Evolutionary conservation across 768 basidiomycete genomes (phyloP), one percentile per base, ranked within the genome.

Genomic region (Trametes villosa): DNA sequence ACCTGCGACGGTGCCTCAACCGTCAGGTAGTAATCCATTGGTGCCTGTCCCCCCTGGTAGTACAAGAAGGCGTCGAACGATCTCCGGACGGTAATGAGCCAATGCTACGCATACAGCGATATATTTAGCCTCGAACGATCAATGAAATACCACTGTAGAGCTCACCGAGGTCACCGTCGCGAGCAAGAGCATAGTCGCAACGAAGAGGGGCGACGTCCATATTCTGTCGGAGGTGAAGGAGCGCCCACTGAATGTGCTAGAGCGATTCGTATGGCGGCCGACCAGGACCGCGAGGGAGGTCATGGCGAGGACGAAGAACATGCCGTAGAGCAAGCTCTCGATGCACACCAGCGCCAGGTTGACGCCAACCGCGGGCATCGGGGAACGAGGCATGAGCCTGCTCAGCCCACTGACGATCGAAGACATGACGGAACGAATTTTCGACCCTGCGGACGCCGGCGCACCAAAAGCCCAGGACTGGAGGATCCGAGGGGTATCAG

Each of bases 261-360:
- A 57, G 46, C 55, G 55, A 34, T 57, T 57, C 13, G 17, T 48
- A 26, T 57, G 45, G 36, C 55, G 55, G 46, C 55, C 55, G 34
- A 57, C 55, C 26, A 57, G 45, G 46, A 57, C 55, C 55, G 55
- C 55, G 55, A 57, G 55, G 34, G 55, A 57, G 31, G 55, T 57
- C 36, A 57, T 57, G 18, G 55, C 55, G 46, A 57, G 55, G 26
- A 57, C 55, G 36, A 57, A 48, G 55, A 57, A 57, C 30, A 57
- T 57, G 15, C 55, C 55, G 46, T 22, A 57, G 9, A 57, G 46
- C 34, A 40, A 13, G 46, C 55, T 57, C 55, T 57, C 55, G n/a
- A 48, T 47, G 46, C 55, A 57, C 20, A 46, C 55, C 34, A 48
- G 22, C 34, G 55, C 55, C 4, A 57, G 45, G 55, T 57, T 57